Evolutionary conservation across 768 basidiomycete genomes (phyloP).

Genomic region (Atractiella rhizophila): DNA sequence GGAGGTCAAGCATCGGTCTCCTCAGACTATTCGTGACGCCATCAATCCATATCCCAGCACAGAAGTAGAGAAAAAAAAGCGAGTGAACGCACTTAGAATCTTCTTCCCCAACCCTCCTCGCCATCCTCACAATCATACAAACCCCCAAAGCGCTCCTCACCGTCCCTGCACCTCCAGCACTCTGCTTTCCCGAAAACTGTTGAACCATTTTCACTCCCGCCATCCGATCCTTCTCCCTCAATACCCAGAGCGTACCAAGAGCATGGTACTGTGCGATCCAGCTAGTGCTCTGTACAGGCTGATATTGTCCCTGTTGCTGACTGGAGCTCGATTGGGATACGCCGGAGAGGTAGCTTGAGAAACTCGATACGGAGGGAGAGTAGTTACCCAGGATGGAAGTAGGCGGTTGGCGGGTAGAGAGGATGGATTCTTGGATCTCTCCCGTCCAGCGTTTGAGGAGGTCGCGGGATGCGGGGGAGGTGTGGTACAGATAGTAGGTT

Average conservation of each 20-base stretch:
- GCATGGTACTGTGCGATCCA: conserved; percentile 94
- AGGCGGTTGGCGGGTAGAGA: too few species aligned
- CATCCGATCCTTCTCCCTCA: conserved; percentile 95
- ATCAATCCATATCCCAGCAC: background rate
- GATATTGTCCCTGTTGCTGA: conserved; percentile 32
- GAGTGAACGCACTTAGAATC: conserved; percentile 65
- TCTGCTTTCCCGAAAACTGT: conserved; percentile 41
- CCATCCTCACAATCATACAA: conserved; percentile 94
- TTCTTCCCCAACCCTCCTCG: conserved; percentile 96
- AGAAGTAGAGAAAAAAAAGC: background rate
- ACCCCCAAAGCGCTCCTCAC: conserved; percentile 93
- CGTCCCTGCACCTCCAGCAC: conserved; percentile 56
- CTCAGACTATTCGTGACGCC: conserved; percentile 37
- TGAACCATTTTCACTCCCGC: conserved; percentile 99
- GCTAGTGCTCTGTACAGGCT: conserved; percentile 63
- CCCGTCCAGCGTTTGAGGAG: conserved; percentile 99
- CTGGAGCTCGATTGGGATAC: conserved; percentile 26
- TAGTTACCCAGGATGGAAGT: too few species aligned
- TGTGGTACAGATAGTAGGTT: conserved; percentile 84
- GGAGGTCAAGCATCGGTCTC: conserved; percentile 69
- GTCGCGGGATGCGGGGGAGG: conserved; percentile 76
- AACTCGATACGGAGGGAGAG: conserved; percentile 33
- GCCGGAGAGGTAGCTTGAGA: conserved; percentile 25
- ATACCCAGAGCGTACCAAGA: conserved; percentile 70
- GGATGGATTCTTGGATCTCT: conserved; percentile 90